phyloP scores from a whole-genome alignment of 192 early-diverging fungal genomes.

The Linnemannia hyalina region DNA sequence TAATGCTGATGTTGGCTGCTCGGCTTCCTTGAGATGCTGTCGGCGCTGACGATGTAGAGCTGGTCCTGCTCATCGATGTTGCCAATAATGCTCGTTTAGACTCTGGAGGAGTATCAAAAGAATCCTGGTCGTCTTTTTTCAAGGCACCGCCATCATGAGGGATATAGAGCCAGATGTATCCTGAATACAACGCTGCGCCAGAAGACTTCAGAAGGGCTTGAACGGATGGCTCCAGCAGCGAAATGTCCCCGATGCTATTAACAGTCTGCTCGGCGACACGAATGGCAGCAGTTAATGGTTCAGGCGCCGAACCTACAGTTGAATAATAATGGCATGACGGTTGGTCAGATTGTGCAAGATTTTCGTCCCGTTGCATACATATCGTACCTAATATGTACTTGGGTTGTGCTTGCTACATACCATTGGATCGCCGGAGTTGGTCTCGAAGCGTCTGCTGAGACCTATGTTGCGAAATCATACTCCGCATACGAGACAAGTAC shows the following conservation, averaged over 20 bases:
- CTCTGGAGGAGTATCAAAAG: background rate
- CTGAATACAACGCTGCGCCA: constrained; percentile 14
- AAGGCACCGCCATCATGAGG: background rate
- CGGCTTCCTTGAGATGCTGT: background rate
- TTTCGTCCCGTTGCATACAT: background rate
- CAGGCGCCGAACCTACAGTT: background rate
- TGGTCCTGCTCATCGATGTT: constrained; percentile 16
- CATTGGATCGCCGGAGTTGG: constrained; percentile 10
- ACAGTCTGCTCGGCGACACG: background rate
- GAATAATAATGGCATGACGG: background rate
- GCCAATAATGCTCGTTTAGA: background rate
- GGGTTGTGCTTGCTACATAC: background rate
- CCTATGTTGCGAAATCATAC: constrained; percentile 6
- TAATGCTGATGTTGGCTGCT: constrained; percentile 26
- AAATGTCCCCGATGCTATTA: background rate
- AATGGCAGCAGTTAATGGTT: background rate
- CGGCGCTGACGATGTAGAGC: constrained; percentile 2
- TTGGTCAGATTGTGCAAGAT: background rate
- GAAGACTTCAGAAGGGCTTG: constrained; percentile 7
- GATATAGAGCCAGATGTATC: constrained; percentile 48
- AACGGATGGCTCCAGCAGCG: background rate
- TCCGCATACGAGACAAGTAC: background rate
- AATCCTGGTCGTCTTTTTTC: background rate
- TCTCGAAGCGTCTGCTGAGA: constrained; percentile 17
- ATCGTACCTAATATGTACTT: background rate